Conservation (phyloP, 2,329 filamentous ascomycete species). For the Venturia aucupariae region DNA sequence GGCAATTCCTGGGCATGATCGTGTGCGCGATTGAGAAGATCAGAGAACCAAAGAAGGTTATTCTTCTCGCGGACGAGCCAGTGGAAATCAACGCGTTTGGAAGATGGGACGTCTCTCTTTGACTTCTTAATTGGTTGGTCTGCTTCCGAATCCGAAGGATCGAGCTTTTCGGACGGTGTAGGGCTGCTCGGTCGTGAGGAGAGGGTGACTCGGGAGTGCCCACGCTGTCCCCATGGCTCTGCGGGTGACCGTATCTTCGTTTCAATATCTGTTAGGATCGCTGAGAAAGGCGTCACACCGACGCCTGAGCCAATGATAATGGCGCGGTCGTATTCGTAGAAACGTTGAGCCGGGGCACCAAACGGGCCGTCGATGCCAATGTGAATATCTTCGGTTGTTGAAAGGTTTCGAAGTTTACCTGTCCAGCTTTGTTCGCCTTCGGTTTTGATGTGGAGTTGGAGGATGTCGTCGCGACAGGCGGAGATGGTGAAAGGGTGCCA, state of each 20-base stretch:
- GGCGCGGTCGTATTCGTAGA: slow-evolving; percentile 48
- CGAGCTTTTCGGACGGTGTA: background rate
- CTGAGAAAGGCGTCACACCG: slow-evolving; percentile 49
- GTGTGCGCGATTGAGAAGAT: slow-evolving; percentile 41
- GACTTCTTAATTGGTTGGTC: background rate
- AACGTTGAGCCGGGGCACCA: slow-evolving; percentile 49
- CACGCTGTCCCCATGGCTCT: slow-evolving; percentile 14
- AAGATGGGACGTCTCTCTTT: slow-evolving; percentile 19
- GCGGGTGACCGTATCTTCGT: slow-evolving; percentile 17
- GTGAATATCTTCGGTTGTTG: slow-evolving; percentile 31
- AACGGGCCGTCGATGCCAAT: slow-evolving; percentile 50
- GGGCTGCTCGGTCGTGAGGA: background rate
- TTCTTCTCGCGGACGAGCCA: slow-evolving; percentile 52
- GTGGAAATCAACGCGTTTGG: slow-evolving; percentile 49
- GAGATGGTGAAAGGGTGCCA: slow-evolving; percentile 55
- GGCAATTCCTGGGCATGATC: slow-evolving; percentile 25
- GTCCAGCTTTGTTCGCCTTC: slow-evolving; percentile 46
- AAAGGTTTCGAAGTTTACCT: slow-evolving; percentile 35
- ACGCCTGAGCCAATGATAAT: slow-evolving; percentile 50
- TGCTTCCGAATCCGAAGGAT: background rate
- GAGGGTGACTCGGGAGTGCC: background rate
- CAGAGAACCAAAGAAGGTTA: slow-evolving; percentile 48
- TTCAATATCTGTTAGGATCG: slow-evolving; percentile 41
- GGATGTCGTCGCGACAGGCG: slow-evolving; percentile 41
- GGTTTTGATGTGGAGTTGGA: slow-evolving; percentile 50